phyloP scores from a whole-genome alignment of 1,139 yeast species.

The Lodderomyces jiufengensis region DNA sequence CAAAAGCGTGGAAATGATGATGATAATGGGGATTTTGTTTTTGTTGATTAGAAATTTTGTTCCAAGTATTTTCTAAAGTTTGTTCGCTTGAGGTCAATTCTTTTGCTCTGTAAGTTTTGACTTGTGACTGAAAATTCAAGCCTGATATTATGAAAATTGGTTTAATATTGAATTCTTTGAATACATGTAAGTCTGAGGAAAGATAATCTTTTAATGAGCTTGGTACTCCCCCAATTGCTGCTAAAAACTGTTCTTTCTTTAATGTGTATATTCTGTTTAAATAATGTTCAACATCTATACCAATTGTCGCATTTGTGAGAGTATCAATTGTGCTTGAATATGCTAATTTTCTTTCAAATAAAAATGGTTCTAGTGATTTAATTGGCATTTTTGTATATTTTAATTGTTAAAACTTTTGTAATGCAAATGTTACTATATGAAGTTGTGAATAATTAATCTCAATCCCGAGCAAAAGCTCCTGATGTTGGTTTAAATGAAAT shows the following conservation, averaged over 20 bases:
- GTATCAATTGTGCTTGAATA: slow-evolving; percentile 62
- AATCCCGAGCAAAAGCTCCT: too few relatives aligned
- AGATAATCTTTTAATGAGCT: slow-evolving; percentile 55
- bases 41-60: slow-evolving; percentile 26
- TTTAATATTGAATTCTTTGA: slow-evolving; percentile 59
- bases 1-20: slow-evolving; percentile 25
- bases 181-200: slow-evolving; percentile 59
- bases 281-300: slow-evolving; percentile 84
- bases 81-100: slow-evolving; percentile 45
- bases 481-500: too few relatives aligned
- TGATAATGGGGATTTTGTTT: slow-evolving; percentile 14
- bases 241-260: slow-evolving; percentile 67
- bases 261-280: slow-evolving; percentile 57
- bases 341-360: slow-evolving; percentile 66
- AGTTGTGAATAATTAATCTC: too few relatives aligned
- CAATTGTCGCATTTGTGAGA: slow-evolving; percentile 66
- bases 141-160: slow-evolving; percentile 80
- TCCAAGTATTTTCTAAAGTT: slow-evolving; percentile 47
- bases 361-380: slow-evolving; percentile 66
- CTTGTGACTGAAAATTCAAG: slow-evolving; percentile 35
- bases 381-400: slow-evolving; percentile 39
- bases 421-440: not conserved
- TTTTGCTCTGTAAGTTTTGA: slow-evolving; percentile 28
- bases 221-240: slow-evolving; percentile 85
- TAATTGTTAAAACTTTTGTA: not conserved